phyloP scores from a whole-genome alignment of 176 grass and related monocot species.

The Ampelocalamus luodianensis region DNA sequence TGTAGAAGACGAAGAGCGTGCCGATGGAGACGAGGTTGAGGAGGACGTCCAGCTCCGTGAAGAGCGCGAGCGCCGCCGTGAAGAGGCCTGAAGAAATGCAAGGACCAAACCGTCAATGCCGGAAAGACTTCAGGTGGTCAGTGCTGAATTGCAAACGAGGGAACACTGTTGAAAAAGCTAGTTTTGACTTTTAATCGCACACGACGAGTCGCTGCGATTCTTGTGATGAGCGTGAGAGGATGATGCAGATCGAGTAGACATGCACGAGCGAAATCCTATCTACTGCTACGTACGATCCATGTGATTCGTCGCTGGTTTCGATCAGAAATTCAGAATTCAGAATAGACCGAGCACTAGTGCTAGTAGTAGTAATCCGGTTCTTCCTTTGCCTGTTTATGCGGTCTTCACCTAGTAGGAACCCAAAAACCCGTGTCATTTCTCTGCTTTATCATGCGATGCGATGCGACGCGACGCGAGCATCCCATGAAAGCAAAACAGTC shows the following conservation, averaged over 20 bases:
- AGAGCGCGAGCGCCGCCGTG: slow-evolving; percentile 78
- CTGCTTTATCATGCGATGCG: not conserved
- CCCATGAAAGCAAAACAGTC: not conserved
- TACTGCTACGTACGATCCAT: not conserved
- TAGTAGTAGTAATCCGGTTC: not conserved
- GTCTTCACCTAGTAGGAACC: not conserved
- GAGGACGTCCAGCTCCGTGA: slow-evolving; percentile 88
- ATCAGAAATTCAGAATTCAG: not conserved
- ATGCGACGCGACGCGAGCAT: too few species aligned
- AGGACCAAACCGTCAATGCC: not conserved
- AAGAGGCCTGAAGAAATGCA: slow-evolving; percentile 51
- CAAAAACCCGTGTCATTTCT: not conserved
- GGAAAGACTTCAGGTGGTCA: not conserved
- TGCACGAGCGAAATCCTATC: not conserved
- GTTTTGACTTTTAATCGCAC: not conserved
- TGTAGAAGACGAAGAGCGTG: slow-evolving; percentile 99
- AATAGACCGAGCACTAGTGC: not conserved
- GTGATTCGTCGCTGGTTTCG: not conserved
- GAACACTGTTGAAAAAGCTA: not conserved
- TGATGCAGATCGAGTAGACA: not conserved
- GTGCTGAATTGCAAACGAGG: not conserved
- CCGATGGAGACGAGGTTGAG: slow-evolving; percentile 92
- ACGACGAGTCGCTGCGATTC: not conserved
- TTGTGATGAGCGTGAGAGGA: not conserved
- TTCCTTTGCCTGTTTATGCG: not conserved